A percentile compares a stretch with the other conserved stretches of the same genome.
These are phyloP conservation scores for Malassezia restricta DNA, from an alignment of 1,284 basidiomycete species.

Conservation along the genomic window DNA sequence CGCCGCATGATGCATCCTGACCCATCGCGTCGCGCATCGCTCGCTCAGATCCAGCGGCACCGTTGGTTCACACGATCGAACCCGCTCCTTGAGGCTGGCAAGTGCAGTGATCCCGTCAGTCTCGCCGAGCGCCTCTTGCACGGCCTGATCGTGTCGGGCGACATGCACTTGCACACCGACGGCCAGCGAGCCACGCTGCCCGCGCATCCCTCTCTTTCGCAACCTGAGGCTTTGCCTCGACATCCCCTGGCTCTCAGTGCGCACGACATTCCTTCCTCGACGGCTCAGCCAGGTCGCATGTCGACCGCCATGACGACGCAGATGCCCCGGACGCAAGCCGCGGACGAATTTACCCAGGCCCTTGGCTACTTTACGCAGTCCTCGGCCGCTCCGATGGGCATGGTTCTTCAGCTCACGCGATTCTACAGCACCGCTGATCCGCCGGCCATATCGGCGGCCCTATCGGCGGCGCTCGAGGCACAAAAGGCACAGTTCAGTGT, in stretches of 20 bases:
- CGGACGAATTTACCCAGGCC: conserved; percentile 33
- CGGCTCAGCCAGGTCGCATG: conserved; percentile 24
- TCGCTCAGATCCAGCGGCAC: conserved; percentile 38
- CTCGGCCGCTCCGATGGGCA: conserved; percentile 17
- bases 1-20: conserved; percentile 38
- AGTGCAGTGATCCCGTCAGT: conserved; percentile 38
- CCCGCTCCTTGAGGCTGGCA: conserved; percentile 29
- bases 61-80: conserved; percentile 41
- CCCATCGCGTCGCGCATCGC: conserved; percentile 26
- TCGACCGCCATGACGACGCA: conserved; percentile 15
- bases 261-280: conserved; percentile 24
- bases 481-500: conserved; percentile 24
- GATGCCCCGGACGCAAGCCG: conserved; percentile 6
- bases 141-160: conserved; percentile 39
- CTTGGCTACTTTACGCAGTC: conserved; percentile 25
- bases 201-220: conserved; percentile 39
- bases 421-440: conserved; percentile 31
- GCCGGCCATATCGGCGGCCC: conserved; percentile 17
- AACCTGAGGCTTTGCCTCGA: conserved; percentile 32
- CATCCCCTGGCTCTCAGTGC: conserved; percentile 18
- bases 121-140: conserved; percentile 43
- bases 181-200: conserved; percentile 38
- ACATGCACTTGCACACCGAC: conserved; percentile 38
- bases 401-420: conserved; percentile 38
- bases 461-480: conserved; percentile 20